These are phyloP conservation scores for Citrullus colocynthis DNA, from an alignment of 306 rosid genomes.

Conservation along the genomic window DNA sequence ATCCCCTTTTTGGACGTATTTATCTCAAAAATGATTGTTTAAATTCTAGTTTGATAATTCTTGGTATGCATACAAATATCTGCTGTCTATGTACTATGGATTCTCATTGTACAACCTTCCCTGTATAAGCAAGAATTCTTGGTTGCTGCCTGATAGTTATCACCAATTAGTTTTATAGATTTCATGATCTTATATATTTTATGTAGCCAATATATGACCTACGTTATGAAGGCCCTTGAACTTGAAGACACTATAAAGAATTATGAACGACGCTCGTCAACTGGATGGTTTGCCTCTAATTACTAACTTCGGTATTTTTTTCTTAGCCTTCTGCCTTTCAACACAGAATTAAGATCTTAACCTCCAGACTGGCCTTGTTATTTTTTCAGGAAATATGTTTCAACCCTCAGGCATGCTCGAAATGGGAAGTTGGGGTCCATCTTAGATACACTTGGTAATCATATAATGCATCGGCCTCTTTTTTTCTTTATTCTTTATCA, in stretches of 20 bases:
- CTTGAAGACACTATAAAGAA: conserved; percentile 73
- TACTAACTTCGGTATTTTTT: background rate
- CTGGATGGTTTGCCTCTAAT: conserved; percentile 72
- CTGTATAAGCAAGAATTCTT: background rate
- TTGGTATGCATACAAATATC: background rate
- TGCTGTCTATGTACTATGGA: background rate
- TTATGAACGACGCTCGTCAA: conserved; percentile 54
- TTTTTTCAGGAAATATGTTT: conserved; percentile 71
- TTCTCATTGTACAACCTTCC: background rate
- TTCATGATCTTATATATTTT: conserved; percentile 17
- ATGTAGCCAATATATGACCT: conserved; percentile 84
- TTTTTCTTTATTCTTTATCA: background rate
- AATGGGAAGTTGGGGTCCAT: conserved; percentile 48
- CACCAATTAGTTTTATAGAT: background rate
- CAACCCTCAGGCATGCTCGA: conserved; percentile 62
- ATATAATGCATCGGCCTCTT: background rate
- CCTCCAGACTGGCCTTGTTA: background rate
- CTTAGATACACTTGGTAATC: conserved; percentile 53
- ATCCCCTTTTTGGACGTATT: background rate
- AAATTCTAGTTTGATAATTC: background rate
- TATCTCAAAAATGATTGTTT: background rate
- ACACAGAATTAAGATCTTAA: background rate
- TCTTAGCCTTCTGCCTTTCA: background rate
- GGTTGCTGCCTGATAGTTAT: conserved; percentile 8
- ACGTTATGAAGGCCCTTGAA: conserved; percentile 70